Base-by-base conservation (phyloP, 2,329 filamentous ascomycete species). In the Aspergillus persii region DNA sequence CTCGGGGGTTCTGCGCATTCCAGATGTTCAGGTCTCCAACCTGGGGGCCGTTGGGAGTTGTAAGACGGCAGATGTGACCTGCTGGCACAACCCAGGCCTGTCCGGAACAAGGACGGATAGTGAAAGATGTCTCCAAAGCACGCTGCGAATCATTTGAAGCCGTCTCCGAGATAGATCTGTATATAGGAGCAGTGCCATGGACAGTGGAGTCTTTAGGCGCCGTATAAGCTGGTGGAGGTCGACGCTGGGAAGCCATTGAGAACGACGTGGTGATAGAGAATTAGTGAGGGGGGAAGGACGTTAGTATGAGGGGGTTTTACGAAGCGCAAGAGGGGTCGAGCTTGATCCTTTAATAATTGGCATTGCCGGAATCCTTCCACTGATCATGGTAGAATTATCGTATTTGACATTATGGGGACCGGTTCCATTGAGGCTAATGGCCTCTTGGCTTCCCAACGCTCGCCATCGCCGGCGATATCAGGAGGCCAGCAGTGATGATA, bases 21-120 rank as follows among this genome's bases (percentile, higher is more conserved):
- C 90, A 96, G 67, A 95, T 83, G 73, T 96, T 96, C 18, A 95
- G 78, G 68, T 95, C 91, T 56, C 90, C 89, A 52, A 96, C 90
- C 76, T 96, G 91, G 0, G 91, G 86, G 0, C 91, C 91, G 56
- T 88, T 79, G 0, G 90, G 90, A 0, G 91, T 94, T 58, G 86
- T 89, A 62, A 96, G 86, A 12, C 87, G 85, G 61, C 91, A 84
- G 58, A 95, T 83, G 52, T 83, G 83, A 3, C 89, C 89, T 1
- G 85, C 84, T 0, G 85, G 83, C 0, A 89, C 90, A 51, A 83
- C 80, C 88, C 89, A 95, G 1, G 91, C 90, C 60, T 81, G 81
- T 1, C 89, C 91, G 2, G 88, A 90, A 36, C 91, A 86, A 31
- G 92, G 89, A 0, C 89, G 88, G 30, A 95, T 79, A 2, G 83